These are phyloP conservation scores for Erodium moschatum DNA, from an alignment of 441 rosid species.

Conservation along the genomic window DNA sequence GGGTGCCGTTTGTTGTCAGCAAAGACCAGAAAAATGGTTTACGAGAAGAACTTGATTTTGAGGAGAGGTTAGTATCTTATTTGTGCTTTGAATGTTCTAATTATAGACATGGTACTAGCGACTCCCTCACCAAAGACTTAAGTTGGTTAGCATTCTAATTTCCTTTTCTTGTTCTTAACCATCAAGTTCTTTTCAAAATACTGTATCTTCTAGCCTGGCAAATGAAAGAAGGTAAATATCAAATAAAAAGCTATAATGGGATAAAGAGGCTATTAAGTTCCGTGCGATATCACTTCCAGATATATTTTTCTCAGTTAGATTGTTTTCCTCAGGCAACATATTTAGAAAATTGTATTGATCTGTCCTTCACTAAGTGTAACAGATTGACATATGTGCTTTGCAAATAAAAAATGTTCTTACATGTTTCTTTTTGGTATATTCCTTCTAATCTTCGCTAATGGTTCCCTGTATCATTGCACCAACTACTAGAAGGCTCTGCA, in stretches of 20 bases:
- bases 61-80: constrained; percentile 57
- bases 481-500: neutral
- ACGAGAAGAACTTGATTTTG: constrained; percentile 59
- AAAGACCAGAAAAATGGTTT: constrained; percentile 30
- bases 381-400: neutral
- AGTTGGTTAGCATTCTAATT: neutral
- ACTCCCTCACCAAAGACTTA: neutral
- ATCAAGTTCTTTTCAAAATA: neutral
- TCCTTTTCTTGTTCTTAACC: neutral
- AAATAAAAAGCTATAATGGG: neutral
- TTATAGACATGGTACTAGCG: neutral
- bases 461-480: neutral
- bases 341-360: neutral
- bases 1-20: constrained; percentile 58
- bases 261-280: neutral
- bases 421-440: neutral
- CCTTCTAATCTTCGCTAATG: neutral
- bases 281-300: constrained; percentile 4
- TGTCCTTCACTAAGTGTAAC: neutral
- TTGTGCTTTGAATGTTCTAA: constrained; percentile 4
- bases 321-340: neutral
- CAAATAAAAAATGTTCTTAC: neutral
- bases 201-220: neutral
- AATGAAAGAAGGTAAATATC: neutral
- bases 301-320: neutral